Conservation (phyloP, 176 grass and related monocot species). For the Aechmea fasciata region DNA sequence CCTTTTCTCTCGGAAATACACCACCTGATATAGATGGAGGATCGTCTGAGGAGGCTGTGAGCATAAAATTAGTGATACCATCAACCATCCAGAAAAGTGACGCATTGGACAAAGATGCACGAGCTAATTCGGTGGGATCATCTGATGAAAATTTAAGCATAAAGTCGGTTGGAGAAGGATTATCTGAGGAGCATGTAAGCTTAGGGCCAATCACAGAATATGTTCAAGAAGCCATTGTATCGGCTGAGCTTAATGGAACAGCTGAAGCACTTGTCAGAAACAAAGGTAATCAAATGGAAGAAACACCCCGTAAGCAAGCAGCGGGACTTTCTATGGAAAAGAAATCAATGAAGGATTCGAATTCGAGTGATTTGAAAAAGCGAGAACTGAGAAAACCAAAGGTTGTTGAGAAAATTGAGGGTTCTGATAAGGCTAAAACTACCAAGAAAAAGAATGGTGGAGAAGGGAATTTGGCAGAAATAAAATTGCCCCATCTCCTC, state of each 20-base stretch:
- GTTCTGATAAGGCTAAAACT: neutral
- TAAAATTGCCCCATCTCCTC: neutral
- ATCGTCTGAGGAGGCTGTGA: slow-evolving; percentile 40
- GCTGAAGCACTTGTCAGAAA: neutral
- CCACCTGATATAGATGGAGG: slow-evolving; percentile 8
- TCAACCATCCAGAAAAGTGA: slow-evolving; percentile 31
- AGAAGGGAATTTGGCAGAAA: neutral
- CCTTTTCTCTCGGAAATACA: slow-evolving; percentile 9
- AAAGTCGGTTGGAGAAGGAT: slow-evolving; percentile 2
- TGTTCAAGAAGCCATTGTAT: no score
- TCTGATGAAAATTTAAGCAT: slow-evolving; percentile 1
- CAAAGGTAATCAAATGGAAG: neutral
- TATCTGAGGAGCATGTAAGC: neutral
- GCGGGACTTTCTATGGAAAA: neutral
- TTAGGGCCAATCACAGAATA: neutral
- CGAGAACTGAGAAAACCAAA: neutral
- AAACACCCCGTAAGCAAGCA: neutral
- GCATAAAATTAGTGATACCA: slow-evolving; percentile 44
- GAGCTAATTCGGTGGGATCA: neutral
- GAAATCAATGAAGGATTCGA: neutral
- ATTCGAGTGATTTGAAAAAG: neutral
- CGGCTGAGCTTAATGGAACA: neutral
- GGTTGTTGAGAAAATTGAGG: neutral
- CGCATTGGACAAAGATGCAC: slow-evolving; percentile 18
- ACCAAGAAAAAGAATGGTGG: neutral